These are phyloP conservation scores for Melanomma pulvis-pyrius DNA, from an alignment of 495 filamentous ascomycete species.

Conservation along the genomic window DNA sequence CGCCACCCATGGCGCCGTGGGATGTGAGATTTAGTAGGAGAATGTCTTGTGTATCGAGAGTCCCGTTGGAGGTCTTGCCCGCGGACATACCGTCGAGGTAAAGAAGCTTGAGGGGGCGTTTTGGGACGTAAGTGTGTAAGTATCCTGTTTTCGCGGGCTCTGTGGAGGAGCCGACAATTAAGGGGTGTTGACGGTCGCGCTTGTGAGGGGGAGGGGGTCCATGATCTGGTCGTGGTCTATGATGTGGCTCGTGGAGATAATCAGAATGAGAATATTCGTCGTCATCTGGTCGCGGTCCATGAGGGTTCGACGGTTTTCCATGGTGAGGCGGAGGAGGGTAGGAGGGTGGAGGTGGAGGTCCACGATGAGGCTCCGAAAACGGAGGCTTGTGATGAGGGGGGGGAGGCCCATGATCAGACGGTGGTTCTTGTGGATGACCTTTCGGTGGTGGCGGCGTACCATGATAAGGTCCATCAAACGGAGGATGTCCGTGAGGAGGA, in stretches of 20 bases:
- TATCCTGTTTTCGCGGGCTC: slow-evolving; percentile 47
- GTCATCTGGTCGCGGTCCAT: background rate
- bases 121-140: slow-evolving; percentile 58
- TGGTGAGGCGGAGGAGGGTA: background rate
- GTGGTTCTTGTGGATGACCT: background rate
- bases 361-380: background rate
- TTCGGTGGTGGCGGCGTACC: background rate
- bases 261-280: background rate
- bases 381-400: background rate
- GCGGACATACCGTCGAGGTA: slow-evolving; percentile 67
- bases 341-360: background rate
- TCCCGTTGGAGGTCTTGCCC: slow-evolving; percentile 61
- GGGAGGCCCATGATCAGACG: background rate
- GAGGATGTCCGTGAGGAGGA: background rate
- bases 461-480: background rate
- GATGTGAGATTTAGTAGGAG: slow-evolving; percentile 49
- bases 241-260: background rate
- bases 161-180: background rate
- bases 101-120: slow-evolving; percentile 55
- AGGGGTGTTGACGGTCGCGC: slow-evolving; percentile 14
- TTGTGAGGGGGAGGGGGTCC: background rate
- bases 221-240: background rate
- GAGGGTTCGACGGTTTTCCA: background rate
- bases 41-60: slow-evolving; percentile 62
- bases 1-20: slow-evolving; percentile 42